Conservation (phyloP, 495 filamentous ascomycete species). For the Hypoxylon subgilvum region DNA sequence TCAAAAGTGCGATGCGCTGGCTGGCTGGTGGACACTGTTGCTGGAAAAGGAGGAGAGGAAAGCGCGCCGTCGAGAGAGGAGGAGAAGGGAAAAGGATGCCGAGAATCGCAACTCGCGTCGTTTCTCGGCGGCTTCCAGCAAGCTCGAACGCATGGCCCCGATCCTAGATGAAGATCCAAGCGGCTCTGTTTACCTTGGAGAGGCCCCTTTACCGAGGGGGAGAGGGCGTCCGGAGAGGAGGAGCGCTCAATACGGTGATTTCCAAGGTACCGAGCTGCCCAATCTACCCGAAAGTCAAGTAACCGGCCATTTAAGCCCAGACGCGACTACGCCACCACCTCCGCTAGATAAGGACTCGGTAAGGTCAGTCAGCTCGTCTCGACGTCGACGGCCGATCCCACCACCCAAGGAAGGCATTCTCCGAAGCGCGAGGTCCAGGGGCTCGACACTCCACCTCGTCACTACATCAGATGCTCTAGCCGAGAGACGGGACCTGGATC, state of each 20-base stretch:
- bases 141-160: constrained; percentile 77
- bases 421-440: constrained; percentile 67
- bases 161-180: constrained; percentile 65
- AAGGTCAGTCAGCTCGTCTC: constrained; percentile 71
- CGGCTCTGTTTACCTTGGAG: constrained; percentile 42
- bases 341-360: constrained; percentile 81
- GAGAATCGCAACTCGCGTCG: constrained; percentile 82
- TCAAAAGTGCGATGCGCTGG: constrained; percentile 84
- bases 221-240: constrained; percentile 59
- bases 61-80: constrained; percentile 78
- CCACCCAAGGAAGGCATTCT: constrained; percentile 80
- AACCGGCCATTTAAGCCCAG: constrained; percentile 47
- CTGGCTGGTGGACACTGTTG: constrained; percentile 94
- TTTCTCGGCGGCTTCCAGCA: constrained; percentile 83
- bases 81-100: constrained; percentile 80
- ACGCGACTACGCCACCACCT: constrained; percentile 60
- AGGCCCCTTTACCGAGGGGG: constrained; percentile 63
- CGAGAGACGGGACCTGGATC: constrained; percentile 32
- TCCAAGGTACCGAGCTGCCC: constrained; percentile 68
- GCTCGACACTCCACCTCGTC: constrained; percentile 81
- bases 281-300: constrained; percentile 68
- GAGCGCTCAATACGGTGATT: constrained; percentile 57
- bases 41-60: constrained; percentile 97
- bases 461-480: constrained; percentile 60
- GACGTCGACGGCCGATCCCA: constrained; percentile 71